phyloP scores from a whole-genome alignment of 2,329 filamentous ascomycete species.

The Pyricularia sp. region DNA sequence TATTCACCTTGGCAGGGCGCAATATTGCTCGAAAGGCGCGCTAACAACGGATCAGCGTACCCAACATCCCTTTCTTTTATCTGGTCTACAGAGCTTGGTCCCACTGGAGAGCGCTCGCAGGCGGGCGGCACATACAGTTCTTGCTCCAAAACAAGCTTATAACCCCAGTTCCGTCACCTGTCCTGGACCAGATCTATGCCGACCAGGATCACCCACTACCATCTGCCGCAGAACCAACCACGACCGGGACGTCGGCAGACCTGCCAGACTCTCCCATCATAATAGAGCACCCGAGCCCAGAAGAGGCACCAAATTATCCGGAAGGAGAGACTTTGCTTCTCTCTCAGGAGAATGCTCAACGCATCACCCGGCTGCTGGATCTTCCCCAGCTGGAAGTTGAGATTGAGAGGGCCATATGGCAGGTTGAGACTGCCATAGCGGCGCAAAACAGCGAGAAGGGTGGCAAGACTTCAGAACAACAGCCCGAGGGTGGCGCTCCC shows the following conservation, averaged over 20 bases:
- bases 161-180: conserved; percentile 51
- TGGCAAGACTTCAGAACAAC: background rate
- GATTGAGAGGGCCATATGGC: conserved; percentile 66
- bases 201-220: conserved; percentile 16
- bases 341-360: conserved; percentile 21
- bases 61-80: conserved; percentile 96
- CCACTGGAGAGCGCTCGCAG: conserved; percentile 78
- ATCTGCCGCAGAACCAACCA: conserved; percentile 16
- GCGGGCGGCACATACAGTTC: conserved; percentile 77
- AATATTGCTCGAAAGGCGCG: background rate
- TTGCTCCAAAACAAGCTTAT: conserved; percentile 67
- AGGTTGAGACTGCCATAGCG: conserved; percentile 42
- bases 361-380: conserved; percentile 40
- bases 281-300: conserved; percentile 11
- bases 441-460: conserved; percentile 17
- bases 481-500: background rate
- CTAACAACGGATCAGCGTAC: conserved; percentile 46
- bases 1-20: background rate
- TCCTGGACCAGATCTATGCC: conserved; percentile 66
- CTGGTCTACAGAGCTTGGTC: conserved; percentile 85
- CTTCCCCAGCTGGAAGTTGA: conserved; percentile 64
- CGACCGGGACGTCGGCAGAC: conserved; percentile 12
- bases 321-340: conserved; percentile 33
- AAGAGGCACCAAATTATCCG: conserved; percentile 9
- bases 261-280: conserved; percentile 14